Percentiles rank a stretch among this genome's conserved stretches.
Conservation (phyloP, 495 filamentous ascomycete species). For the Penicillium roqueforti region DNA sequence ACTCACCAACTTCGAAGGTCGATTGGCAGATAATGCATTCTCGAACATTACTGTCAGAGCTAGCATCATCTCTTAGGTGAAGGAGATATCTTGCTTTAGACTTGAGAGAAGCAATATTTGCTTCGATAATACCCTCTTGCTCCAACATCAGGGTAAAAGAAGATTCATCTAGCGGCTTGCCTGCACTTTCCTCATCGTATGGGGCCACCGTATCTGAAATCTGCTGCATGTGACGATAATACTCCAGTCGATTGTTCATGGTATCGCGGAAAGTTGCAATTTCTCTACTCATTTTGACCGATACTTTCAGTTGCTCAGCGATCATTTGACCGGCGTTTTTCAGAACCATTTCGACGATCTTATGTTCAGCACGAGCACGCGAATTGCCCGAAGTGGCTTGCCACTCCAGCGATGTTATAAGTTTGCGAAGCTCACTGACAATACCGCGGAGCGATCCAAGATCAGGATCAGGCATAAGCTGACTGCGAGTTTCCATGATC, state of each 20-base stretch:
- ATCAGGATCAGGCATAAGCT: slow-evolving; percentile 52
- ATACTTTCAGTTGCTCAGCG: slow-evolving; percentile 60
- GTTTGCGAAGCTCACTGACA: slow-evolving; percentile 61
- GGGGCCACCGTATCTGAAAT: slow-evolving; percentile 82
- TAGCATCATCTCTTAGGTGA: slow-evolving; percentile 55
- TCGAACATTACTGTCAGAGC: slow-evolving; percentile 49
- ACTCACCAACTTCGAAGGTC: slow-evolving; percentile 64
- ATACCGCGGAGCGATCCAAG: slow-evolving; percentile 64
- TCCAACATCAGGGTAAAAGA: slow-evolving; percentile 34
- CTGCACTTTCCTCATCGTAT: slow-evolving; percentile 56
- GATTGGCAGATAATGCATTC: slow-evolving; percentile 79
- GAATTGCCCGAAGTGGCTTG: slow-evolving; percentile 54
- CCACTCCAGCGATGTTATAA: slow-evolving; percentile 59
- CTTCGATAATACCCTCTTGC: slow-evolving; percentile 47
- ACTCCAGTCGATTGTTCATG: slow-evolving; percentile 80
- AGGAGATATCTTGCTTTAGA: slow-evolving; percentile 70
- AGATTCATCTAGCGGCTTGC: slow-evolving; percentile 37
- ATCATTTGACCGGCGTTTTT: slow-evolving; percentile 56
- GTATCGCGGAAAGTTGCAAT: slow-evolving; percentile 68
- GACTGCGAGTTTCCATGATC: slow-evolving; percentile 53
- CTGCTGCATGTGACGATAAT: slow-evolving; percentile 81
- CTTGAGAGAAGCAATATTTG: slow-evolving; percentile 55
- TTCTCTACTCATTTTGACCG: slow-evolving; percentile 61
- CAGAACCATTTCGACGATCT: slow-evolving; percentile 54
- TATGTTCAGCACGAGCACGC: slow-evolving; percentile 62